Evolutionary conservation across 169 alveolate species (phyloP).

Genomic region (Plasmodium coatneyi): DNA sequence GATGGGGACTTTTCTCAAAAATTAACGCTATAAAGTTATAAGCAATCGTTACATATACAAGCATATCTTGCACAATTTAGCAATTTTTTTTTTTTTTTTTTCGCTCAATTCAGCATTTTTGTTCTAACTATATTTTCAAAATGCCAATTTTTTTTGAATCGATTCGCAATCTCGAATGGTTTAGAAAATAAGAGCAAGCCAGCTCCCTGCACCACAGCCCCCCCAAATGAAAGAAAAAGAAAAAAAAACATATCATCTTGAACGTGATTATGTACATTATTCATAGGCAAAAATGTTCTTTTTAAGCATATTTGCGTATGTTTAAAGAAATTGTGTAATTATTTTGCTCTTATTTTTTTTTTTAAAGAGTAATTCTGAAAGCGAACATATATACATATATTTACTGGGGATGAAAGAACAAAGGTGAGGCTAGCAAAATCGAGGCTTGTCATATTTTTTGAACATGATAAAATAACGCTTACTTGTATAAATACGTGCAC

Average conservation of each 20-base stretch:
- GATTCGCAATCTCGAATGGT: background rate
- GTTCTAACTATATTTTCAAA: background rate
- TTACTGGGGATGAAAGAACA: background rate
- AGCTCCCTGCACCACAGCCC: background rate
- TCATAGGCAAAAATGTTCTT: background rate
- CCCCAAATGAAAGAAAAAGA: background rate
- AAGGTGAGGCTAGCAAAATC: background rate
- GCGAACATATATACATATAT: background rate
- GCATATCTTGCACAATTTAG: background rate
- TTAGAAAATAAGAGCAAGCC: background rate
- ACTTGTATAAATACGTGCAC: background rate
- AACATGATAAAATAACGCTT: background rate
- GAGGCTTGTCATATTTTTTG: background rate
- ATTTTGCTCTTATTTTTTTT: background rate
- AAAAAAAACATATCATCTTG: background rate
- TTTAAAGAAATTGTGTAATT: background rate
- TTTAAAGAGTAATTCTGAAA: background rate
- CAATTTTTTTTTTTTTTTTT: constrained; percentile 1
- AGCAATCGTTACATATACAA: background rate
- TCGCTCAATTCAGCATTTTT: background rate
- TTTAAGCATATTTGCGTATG: background rate
- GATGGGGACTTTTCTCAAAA: background rate
- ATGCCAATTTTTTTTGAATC: background rate
- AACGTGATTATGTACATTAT: background rate
- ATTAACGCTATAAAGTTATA: background rate